Evolutionary conservation across 352 stramenopile genomes (phyloP).

Genomic region (Phytophthora chlamydospora): DNA sequence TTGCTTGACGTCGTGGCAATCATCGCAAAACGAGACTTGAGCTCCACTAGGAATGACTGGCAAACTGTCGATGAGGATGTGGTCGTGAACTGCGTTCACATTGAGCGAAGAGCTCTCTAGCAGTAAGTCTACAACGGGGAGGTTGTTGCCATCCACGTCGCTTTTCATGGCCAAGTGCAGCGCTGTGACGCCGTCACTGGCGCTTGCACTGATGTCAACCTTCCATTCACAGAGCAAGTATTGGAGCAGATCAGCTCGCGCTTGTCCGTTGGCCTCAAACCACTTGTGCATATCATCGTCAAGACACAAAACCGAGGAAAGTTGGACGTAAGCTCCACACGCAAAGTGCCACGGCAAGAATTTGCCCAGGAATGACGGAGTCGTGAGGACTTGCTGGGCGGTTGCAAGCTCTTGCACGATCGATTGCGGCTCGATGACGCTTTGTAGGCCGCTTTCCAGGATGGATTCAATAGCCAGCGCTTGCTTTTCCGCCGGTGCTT

Average conservation of each 20-base stretch:
- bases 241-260: slow-evolving; percentile 45
- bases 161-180: slow-evolving; percentile 62
- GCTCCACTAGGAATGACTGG: slow-evolving; percentile 41
- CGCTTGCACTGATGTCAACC: slow-evolving; percentile 39
- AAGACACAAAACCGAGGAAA: slow-evolving; percentile 44
- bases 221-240: slow-evolving; percentile 41
- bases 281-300: slow-evolving; percentile 51
- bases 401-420: slow-evolving; percentile 47
- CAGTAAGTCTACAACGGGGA: slow-evolving; percentile 54
- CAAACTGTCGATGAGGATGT: slow-evolving; percentile 51
- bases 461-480: slow-evolving; percentile 63
- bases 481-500: slow-evolving; percentile 50
- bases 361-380: slow-evolving; percentile 31
- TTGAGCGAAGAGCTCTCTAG: slow-evolving; percentile 21
- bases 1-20: slow-evolving; percentile 25
- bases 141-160: slow-evolving; percentile 54
- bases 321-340: slow-evolving; percentile 57
- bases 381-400: slow-evolving; percentile 39
- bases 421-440: slow-evolving; percentile 36
- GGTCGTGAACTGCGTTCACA: slow-evolving; percentile 70
- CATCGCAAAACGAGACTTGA: slow-evolving; percentile 18
- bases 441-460: slow-evolving; percentile 49
- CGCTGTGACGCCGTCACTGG: slow-evolving; percentile 44
- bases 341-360: slow-evolving; percentile 71
- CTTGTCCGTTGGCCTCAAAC: slow-evolving; percentile 48